A percentile compares a stretch with the other conserved stretches of the same genome.
Evolutionary conservation across 768 basidiomycete genomes (phyloP).

Genomic region (Serendipita sp.): DNA sequence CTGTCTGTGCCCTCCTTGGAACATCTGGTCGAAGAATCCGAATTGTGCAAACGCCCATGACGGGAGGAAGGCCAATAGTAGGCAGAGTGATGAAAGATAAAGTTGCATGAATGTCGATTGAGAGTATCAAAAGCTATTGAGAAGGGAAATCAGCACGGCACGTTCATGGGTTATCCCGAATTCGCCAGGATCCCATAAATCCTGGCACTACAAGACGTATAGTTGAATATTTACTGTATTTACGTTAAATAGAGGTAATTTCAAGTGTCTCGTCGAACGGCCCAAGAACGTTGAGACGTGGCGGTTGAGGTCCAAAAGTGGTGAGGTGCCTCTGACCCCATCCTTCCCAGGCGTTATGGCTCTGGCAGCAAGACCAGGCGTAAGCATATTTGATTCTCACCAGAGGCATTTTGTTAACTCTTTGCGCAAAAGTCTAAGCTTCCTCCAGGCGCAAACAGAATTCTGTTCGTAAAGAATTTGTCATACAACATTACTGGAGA

Average conservation of each 20-base stretch:
- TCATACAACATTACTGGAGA: conserved; percentile 88
- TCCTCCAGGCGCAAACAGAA: conserved; percentile 83
- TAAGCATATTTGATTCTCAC: background rate
- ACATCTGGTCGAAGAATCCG: conserved; percentile 67
- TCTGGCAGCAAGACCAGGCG: background rate
- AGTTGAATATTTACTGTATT: too few species aligned
- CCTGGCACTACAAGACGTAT: background rate
- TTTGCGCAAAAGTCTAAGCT: conserved; percentile 43
- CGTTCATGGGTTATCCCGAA: background rate
- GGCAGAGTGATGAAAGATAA: conserved; percentile 15
- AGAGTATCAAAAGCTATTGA: background rate
- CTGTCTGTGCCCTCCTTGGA: conserved; percentile 33
- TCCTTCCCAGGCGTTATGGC: background rate
- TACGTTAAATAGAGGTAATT: background rate
- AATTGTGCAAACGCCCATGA: conserved; percentile 46
- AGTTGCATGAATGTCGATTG: background rate
- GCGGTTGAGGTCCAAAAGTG: background rate
- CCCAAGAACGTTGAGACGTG: background rate
- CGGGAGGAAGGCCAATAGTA: conserved; percentile 21
- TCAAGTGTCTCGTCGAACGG: background rate
- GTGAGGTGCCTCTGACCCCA: background rate
- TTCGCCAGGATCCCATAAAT: background rate
- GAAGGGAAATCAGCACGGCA: background rate
- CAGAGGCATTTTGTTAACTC: background rate
- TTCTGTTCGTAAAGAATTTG: conserved; percentile 85